Percentiles rank a stretch among this genome's conserved stretches.
Evolutionary conservation across 495 filamentous ascomycete species (phyloP).

Genomic region (Podospora tetraspora): DNA sequence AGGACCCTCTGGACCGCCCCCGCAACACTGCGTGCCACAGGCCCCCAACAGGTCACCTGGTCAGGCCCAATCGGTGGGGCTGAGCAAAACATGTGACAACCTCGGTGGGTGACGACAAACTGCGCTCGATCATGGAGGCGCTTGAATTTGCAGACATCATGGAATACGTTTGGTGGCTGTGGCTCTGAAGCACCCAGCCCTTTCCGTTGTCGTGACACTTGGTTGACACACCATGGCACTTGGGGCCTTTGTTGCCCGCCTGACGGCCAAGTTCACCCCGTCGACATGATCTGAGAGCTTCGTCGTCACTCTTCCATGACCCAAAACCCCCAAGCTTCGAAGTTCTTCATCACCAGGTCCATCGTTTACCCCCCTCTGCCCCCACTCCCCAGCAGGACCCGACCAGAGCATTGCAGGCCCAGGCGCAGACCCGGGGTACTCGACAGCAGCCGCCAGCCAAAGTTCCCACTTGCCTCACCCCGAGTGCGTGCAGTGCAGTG

Average conservation of each 20-base stretch:
- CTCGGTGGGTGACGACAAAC: slow-evolving; percentile 16
- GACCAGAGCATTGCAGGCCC: neutral
- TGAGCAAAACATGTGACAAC: slow-evolving; percentile 19
- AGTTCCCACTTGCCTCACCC: neutral
- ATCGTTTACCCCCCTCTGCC: neutral
- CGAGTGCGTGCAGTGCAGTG: neutral
- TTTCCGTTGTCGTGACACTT: neutral
- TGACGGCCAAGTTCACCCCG: neutral
- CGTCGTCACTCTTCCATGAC: too few species aligned
- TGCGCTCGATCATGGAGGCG: neutral
- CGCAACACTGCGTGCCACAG: neutral
- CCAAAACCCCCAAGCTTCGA: neutral
- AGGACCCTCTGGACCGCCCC: slow-evolving; percentile 1
- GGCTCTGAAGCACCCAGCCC: neutral
- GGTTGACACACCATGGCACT: neutral
- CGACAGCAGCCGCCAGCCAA: too few species aligned
- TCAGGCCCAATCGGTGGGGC: slow-evolving; percentile 19
- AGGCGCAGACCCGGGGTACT: neutral
- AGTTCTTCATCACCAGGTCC: neutral
- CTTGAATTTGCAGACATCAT: neutral
- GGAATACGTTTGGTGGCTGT: neutral
- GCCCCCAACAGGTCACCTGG: slow-evolving; percentile 8
- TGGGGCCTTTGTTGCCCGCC: neutral
- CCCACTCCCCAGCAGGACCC: neutral
- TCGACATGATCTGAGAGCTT: neutral